These are phyloP conservation scores for Geum urbanum DNA, from an alignment of 306 rosid genomes.

Conservation along the genomic window DNA sequence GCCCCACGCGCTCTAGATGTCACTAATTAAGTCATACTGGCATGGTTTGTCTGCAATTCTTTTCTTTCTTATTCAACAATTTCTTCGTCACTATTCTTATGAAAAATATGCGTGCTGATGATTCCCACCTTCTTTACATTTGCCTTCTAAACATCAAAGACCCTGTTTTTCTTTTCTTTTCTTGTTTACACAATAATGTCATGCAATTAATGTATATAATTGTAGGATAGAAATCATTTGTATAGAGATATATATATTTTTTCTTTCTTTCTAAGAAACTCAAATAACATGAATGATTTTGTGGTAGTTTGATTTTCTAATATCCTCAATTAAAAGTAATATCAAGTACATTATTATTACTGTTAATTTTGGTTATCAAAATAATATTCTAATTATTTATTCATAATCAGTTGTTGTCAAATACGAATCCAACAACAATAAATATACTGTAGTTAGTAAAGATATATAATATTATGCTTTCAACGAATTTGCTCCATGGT, in stretches of 20 bases:
- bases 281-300: too few relatives aligned
- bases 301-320: too few relatives aligned
- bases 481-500: background rate
- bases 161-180: background rate
- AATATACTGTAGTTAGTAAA: too few relatives aligned
- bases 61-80: background rate
- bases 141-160: background rate
- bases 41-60: background rate
- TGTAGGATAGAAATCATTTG: background rate
- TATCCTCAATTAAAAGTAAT: too few relatives aligned
- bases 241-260: background rate
- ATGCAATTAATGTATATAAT: background rate
- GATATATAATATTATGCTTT: too few relatives aligned
- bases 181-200: background rate
- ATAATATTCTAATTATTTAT: too few relatives aligned
- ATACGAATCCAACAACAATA: too few relatives aligned
- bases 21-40: constrained; percentile 1
- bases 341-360: too few relatives aligned
- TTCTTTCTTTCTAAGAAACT: too few relatives aligned
- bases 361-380: too few relatives aligned
- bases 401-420: too few relatives aligned
- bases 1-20: constrained; percentile 23
- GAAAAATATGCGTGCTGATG: background rate
- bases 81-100: background rate
- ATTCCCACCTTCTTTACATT: background rate